Evolutionary conservation across 495 filamentous ascomycete species (phyloP).

Genomic region (Letharia columbiana): DNA sequence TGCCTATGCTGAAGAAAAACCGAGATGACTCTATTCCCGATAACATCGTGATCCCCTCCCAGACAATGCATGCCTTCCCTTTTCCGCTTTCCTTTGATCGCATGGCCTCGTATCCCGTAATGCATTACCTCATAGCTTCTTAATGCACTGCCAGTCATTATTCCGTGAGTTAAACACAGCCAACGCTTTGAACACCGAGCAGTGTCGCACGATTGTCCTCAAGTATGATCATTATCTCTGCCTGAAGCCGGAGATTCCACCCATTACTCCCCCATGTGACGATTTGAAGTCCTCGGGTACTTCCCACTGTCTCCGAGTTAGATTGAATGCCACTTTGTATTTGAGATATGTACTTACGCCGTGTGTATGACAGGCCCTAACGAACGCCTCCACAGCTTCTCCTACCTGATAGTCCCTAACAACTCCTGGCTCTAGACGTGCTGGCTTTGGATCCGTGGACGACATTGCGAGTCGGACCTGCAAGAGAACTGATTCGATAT

Average conservation of each 20-base stretch:
- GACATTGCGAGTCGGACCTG: conserved; percentile 77
- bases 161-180: not conserved
- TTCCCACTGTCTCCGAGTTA: conserved; percentile 33
- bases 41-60: not conserved
- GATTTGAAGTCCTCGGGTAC: conserved; percentile 38
- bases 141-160: not conserved
- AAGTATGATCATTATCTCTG: not conserved
- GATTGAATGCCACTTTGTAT: not conserved
- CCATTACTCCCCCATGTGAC: not conserved
- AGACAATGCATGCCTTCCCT: not conserved
- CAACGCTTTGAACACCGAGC: not conserved
- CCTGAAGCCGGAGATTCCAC: not conserved
- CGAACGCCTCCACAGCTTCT: conserved; percentile 69
- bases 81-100: not conserved
- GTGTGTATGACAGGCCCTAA: conserved; percentile 56
- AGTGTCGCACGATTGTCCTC: not conserved
- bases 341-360: conserved; percentile 31
- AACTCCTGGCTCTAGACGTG: conserved; percentile 44
- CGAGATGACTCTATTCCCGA: not conserved
- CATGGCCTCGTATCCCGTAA: not conserved
- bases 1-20: not conserved
- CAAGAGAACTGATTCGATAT: conserved; percentile 71
- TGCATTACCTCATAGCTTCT: not conserved
- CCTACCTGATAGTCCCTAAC: conserved; percentile 50
- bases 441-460: conserved; percentile 59